A percentile compares a stretch with the other conserved stretches of the same genome.
Conservation (phyloP, 2,329 filamentous ascomycete species). For the Diaporthe citriasiana region DNA sequence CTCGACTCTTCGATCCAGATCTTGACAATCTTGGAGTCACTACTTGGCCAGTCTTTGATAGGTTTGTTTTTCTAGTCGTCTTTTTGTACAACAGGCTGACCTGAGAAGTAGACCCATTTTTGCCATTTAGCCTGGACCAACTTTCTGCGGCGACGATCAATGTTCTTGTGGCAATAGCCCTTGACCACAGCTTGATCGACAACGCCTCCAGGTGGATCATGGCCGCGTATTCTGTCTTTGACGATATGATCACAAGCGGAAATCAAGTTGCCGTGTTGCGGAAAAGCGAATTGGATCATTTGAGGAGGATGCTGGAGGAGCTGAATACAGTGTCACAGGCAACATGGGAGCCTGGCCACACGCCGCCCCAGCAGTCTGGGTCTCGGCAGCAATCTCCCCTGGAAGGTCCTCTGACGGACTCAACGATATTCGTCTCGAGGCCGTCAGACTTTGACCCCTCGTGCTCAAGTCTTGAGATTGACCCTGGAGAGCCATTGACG, state of each 20-base stretch:
- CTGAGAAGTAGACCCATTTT: not conserved
- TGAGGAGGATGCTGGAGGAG: slow-evolving; percentile 28
- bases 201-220: slow-evolving; percentile 13
- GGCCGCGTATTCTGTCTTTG: slow-evolving; percentile 2
- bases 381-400: not conserved
- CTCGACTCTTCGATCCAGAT: slow-evolving; percentile 30
- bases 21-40: slow-evolving; percentile 53
- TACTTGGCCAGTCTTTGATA: slow-evolving; percentile 40
- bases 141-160: slow-evolving; percentile 20
- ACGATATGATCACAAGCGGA: slow-evolving; percentile 13
- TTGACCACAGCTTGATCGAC: slow-evolving; percentile 12
- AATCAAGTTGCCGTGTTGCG: slow-evolving; percentile 8
- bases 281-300: slow-evolving; percentile 7
- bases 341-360: not conserved
- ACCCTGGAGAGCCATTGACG: slow-evolving; percentile 55
- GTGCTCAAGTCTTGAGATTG: slow-evolving; percentile 6
- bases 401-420: not conserved
- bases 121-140: slow-evolving; percentile 28
- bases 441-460: slow-evolving; percentile 3
- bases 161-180: slow-evolving; percentile 9
- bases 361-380: slow-evolving; percentile 8
- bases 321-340: slow-evolving; percentile 6
- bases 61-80: slow-evolving; percentile 39
- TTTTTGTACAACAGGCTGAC: not conserved
- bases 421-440: slow-evolving; percentile 12